Evolutionary conservation across 768 basidiomycete species (phyloP), one percentile per base, ranked within the genome.

Genomic region (Candolleomyces eurysporus): DNA sequence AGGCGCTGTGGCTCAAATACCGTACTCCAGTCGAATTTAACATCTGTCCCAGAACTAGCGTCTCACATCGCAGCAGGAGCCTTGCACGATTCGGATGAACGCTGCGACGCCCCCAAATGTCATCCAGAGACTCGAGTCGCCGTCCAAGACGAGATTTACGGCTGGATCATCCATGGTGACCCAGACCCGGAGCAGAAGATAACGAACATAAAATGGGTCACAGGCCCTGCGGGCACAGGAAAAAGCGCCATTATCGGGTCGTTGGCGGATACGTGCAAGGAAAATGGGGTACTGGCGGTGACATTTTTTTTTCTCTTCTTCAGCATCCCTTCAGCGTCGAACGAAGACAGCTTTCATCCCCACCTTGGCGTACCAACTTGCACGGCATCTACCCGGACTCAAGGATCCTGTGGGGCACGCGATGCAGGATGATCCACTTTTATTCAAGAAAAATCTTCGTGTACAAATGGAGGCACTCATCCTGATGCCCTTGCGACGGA

Each of bases 261-360:
- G 6, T 36, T 36, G 36, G 11, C 36, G 5, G 36, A 36, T 8
- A 36, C 11, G 36, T 59, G 57, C 57, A 40, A 50, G 16, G 57
- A 21, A 21, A 39, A 43, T 17, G 57, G 58, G 22, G 45, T 48
- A 2, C 58, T 64, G 4, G 57, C 48, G 2, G 64, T 52, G 9
- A 56, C 50, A n/a, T 64, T 62, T 45, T 62, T 62, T 64, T 57
- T 64, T 64, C 52, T 64, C 58, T 3, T 30, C 48, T 21, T 49
- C 36, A 26, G 50, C 48, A 17, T 48, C 48, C 6, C 48, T 9
- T 5, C 36, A 59, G 14, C 19, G 49, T 21, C 36, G 49, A 17
- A 36, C 48, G n/a, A 48, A 49, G 36, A 53, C 21, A n/a, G 31
- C 9, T 31, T 26, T 59, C 5, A 43, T 59, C 11, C 17, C 48